Conservation (phyloP, 371 early-diverging fungal species). For the Rhizopus arrhizus region DNA sequence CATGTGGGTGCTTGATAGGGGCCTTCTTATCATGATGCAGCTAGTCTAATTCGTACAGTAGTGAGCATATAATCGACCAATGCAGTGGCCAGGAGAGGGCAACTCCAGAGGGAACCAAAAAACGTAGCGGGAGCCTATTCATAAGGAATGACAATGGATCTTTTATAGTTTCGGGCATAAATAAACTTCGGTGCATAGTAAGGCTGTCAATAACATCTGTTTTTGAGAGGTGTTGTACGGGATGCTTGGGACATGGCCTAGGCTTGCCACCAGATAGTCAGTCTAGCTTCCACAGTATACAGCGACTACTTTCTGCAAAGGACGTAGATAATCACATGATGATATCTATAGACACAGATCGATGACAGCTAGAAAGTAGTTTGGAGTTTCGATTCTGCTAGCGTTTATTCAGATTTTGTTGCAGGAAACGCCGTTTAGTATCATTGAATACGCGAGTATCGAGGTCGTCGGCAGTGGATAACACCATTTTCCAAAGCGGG, state of each 20-base stretch:
- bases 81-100: not conserved
- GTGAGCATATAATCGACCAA: not conserved
- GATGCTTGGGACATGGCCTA: not conserved
- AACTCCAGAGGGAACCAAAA: not conserved
- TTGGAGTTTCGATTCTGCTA: too few relatives aligned
- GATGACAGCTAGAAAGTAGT: too few relatives aligned
- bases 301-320: too few relatives aligned
- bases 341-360: not conserved
- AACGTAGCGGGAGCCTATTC: not conserved
- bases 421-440: too few relatives aligned
- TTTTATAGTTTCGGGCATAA: not conserved
- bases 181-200: not conserved
- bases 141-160: not conserved
- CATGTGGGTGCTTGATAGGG: not conserved
- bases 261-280: constrained; percentile 3
- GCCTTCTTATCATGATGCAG: not conserved
- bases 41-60: too few relatives aligned
- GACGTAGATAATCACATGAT: not conserved
- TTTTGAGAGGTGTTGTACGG: not conserved
- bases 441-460: too few relatives aligned
- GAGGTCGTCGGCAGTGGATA: too few relatives aligned
- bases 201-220: not conserved
- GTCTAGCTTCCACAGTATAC: constrained; percentile 2
- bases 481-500: too few relatives aligned
- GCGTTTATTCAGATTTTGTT: too few relatives aligned